Percentiles rank a stretch among this genome's conserved stretches.
These are phyloP conservation scores for Teratosphaeria pseudoeucalypti DNA, from an alignment of 2,329 filamentous ascomycete genomes.

Conservation along the genomic window DNA sequence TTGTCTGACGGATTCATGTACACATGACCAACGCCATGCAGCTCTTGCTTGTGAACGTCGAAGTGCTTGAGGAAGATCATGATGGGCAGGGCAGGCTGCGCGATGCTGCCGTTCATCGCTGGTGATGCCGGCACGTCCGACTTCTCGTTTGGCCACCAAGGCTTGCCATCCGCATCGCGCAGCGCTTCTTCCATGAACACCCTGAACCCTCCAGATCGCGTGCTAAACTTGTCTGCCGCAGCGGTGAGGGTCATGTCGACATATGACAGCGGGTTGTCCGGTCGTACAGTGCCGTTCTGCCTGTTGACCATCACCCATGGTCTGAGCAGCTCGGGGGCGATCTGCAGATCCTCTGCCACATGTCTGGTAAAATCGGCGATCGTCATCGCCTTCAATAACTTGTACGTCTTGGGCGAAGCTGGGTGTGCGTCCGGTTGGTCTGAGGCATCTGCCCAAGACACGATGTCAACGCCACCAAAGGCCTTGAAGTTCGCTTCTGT, in stretches of 20 bases:
- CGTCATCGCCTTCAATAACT: slow-evolving; percentile 63
- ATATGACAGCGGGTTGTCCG: slow-evolving; percentile 77
- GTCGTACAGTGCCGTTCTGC: slow-evolving; percentile 91
- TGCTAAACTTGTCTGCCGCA: slow-evolving; percentile 57
- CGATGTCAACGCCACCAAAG: slow-evolving; percentile 75
- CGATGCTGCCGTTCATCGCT: slow-evolving; percentile 32
- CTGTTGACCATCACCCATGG: slow-evolving; percentile 98
- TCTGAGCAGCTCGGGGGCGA: slow-evolving; percentile 61
- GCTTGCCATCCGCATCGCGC: slow-evolving; percentile 57
- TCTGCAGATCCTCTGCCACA: slow-evolving; percentile 59
- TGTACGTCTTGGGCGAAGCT: slow-evolving; percentile 61
- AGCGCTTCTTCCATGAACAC: slow-evolving; percentile 78
- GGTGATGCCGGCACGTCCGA: slow-evolving; percentile 39
- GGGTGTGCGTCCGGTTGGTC: slow-evolving; percentile 57
- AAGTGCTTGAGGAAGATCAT: slow-evolving; percentile 91
- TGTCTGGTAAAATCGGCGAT: slow-evolving; percentile 63
- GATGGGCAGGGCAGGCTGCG: slow-evolving; percentile 44
- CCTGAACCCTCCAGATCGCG: slow-evolving; percentile 56
- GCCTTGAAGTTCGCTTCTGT: slow-evolving; percentile 70
- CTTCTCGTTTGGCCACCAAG: slow-evolving; percentile 58
- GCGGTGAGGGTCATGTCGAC: slow-evolving; percentile 58
- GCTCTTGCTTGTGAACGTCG: slow-evolving; percentile 62
- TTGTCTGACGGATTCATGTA: slow-evolving; percentile 84
- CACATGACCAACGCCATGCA: slow-evolving; percentile 69
- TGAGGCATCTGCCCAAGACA: slow-evolving; percentile 41